Percentiles rank a stretch among this genome's conserved stretches.
Conservation (phyloP, 495 filamentous ascomycete species). For the Penicillium paxilli region DNA sequence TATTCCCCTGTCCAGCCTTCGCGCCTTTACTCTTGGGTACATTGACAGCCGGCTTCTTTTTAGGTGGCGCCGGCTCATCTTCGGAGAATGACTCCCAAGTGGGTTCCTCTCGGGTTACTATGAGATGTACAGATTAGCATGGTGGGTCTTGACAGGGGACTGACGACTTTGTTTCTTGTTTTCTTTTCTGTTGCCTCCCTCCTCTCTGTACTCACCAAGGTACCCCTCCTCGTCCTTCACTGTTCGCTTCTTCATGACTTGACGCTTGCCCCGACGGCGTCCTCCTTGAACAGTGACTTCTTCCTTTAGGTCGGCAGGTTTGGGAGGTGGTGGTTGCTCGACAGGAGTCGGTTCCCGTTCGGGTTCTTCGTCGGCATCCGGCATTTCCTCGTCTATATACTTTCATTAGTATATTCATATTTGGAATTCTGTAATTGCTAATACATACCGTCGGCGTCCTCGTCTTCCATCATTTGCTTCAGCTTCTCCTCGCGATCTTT, state of each 20-base stretch:
- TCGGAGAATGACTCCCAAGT: slow-evolving; percentile 96
- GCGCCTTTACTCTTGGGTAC: slow-evolving; percentile 59
- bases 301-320: slow-evolving; percentile 39
- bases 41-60: slow-evolving; percentile 57
- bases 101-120: slow-evolving; percentile 86
- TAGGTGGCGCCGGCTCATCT: slow-evolving; percentile 71
- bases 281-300: slow-evolving; percentile 57
- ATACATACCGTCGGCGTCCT: slow-evolving; percentile 47
- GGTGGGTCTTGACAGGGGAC: neutral
- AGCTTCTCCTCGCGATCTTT: slow-evolving; percentile 73
- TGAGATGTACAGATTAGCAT: slow-evolving; percentile 25
- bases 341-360: slow-evolving; percentile 49
- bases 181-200: no score
- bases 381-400: slow-evolving; percentile 48
- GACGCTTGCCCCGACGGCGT: slow-evolving; percentile 74
- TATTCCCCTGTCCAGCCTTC: slow-evolving; percentile 77
- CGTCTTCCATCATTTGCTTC: slow-evolving; percentile 85
- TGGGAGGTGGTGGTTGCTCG: slow-evolving; percentile 43
- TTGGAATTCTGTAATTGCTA: neutral
- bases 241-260: slow-evolving; percentile 86
- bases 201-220: slow-evolving; percentile 68
- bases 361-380: slow-evolving; percentile 47
- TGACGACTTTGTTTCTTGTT: no score
- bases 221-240: slow-evolving; percentile 93
- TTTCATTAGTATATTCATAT: slow-evolving; percentile 3